Base-by-base conservation (phyloP, 176 grass and related monocot species). In the Thalia dealbata region DNA sequence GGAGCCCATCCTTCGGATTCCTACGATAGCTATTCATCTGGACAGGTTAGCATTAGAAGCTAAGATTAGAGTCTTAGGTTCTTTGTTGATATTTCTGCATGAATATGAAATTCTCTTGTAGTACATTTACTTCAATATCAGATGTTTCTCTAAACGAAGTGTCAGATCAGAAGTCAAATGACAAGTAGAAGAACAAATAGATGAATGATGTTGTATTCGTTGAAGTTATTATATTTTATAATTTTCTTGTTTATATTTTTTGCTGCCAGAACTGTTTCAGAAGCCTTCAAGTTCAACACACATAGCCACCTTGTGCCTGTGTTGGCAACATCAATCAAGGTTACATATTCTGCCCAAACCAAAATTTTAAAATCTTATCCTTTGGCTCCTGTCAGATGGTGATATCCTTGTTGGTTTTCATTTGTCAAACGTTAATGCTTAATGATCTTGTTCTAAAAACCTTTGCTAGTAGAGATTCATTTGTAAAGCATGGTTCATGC, bases 201-300 rank as follows among this genome's bases (percentile, higher is more conserved):
- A 68, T 30, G 26, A 3, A 29, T 77, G 10, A 14, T 70, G 71
- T 0, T 85, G 51, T 50, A 3, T 65, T 8, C 21, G 46, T 48
- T 42, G 50, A 24, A 19, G 54, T 50, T 63, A 8, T 44, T 14
- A 18, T 18, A 21, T 73, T 51, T 52, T 16, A 76, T 44, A 51
- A 21, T 32, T 25, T 69, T 67, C 35, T 89, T 8, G 63, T 70
- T 70, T 43, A 48, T 45, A 25, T 50, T 29, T 29, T 61, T 64
- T 60, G 44, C 71, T 19, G 55, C 15, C 73, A 97, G 95, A 85
- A 70, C 73, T 80, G 52, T 92, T 54, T 79, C 80, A 14, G 95
- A 97, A 71, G 95, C 87, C 61, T 83, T 92, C 81, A 92, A 97
- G 71, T 25, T 92, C 84, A 97, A 97, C 71, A 92, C 84, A 63